A percentile compares a stretch with the other conserved stretches of the same genome.
Evolutionary conservation across 306 rosid species (phyloP).

Genomic region (Vigna hirtella): DNA sequence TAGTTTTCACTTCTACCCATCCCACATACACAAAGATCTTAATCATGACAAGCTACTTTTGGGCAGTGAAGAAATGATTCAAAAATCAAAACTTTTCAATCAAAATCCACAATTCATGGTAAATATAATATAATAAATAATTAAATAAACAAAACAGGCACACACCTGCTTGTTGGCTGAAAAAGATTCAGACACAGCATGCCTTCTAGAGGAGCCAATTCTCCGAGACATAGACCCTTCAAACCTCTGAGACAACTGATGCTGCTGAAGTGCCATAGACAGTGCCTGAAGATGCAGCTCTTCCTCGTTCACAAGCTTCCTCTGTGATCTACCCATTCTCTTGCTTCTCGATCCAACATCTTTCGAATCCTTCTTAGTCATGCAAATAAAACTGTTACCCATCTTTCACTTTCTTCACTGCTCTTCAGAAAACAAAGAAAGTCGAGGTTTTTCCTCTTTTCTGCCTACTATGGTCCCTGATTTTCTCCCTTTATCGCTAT

Average conservation of each 20-base stretch:
- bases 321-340: conserved; percentile 88
- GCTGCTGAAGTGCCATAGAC: conserved; percentile 91
- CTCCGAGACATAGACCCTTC: conserved; percentile 97
- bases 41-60: conserved; percentile 55
- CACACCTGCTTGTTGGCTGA: conserved; percentile 67
- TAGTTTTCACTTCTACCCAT: conserved; percentile 38
- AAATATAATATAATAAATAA: neutral
- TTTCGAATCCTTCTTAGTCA: conserved; percentile 76
- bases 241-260: conserved; percentile 93
- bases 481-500: neutral
- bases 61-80: conserved; percentile 49
- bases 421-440: conserved; percentile 11
- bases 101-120: conserved; percentile 28
- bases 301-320: conserved; percentile 81
- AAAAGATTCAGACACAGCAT: conserved; percentile 65
- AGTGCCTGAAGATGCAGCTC: conserved; percentile 93
- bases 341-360: conserved; percentile 91
- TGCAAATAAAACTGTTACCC: conserved; percentile 94
- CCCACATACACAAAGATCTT: conserved; percentile 42
- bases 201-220: conserved; percentile 85
- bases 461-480: neutral
- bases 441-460: neutral
- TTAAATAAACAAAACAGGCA: neutral
- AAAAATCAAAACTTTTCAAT: conserved; percentile 45
- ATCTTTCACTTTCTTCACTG: conserved; percentile 45